Conservation (phyloP, 1,284 basidiomycete species). For the Apiotrichum mycotoxinovorans region DNA sequence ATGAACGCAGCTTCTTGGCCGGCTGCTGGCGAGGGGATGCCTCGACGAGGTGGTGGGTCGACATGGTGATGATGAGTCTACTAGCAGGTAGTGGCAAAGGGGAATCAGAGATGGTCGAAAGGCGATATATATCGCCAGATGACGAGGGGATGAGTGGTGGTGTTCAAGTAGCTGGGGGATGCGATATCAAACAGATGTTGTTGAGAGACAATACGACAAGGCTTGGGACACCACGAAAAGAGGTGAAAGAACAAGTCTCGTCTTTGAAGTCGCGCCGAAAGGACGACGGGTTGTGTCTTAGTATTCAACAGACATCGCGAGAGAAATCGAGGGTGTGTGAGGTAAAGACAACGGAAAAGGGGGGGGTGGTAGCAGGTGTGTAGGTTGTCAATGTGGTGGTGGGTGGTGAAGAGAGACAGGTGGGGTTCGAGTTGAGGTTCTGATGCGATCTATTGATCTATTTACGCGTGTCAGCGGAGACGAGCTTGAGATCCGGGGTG, state of each 20-base stretch:
- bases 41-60: slow-evolving; percentile 6
- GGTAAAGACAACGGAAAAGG: not conserved
- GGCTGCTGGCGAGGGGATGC: slow-evolving; percentile 15
- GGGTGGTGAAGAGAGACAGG: too few species aligned
- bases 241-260: too few species aligned
- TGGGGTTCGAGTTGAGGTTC: too few species aligned
- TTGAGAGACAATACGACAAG: too few species aligned
- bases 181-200: too few species aligned
- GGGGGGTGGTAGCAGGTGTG: not conserved
- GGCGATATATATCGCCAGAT: not conserved
- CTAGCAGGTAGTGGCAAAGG: not conserved
- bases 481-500: too few species aligned
- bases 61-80: slow-evolving; percentile 8
- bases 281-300: not conserved
- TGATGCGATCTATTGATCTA: too few species aligned
- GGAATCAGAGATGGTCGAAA: not conserved
- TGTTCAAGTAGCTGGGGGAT: not conserved
- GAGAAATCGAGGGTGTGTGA: not conserved
- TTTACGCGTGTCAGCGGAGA: too few species aligned
- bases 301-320: not conserved
- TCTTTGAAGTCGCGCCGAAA: not conserved
- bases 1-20: slow-evolving; percentile 39
- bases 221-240: too few species aligned
- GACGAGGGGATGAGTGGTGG: too few species aligned
- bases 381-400: not conserved